phyloP scores from a whole-genome alignment of 1,139 yeast species.

The Scheffersomyces parashehatae region DNA sequence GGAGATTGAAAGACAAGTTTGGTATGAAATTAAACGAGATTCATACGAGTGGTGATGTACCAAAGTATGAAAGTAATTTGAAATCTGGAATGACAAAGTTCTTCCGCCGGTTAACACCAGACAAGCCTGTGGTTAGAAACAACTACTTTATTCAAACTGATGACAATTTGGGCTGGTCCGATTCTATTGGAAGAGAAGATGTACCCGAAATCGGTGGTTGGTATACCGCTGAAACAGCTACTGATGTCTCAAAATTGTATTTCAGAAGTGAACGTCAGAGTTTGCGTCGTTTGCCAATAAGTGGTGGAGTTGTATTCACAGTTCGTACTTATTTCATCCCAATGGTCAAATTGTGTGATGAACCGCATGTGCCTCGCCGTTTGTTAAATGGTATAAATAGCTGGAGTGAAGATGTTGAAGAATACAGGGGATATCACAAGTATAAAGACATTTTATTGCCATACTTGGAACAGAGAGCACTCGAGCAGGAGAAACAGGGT shows the following conservation, averaged over 20 bases:
- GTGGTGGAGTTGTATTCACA: constrained; percentile 62
- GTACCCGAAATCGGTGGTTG: constrained; percentile 52
- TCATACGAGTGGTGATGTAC: constrained; percentile 67
- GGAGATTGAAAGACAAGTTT: constrained; percentile 61
- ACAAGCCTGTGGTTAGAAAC: constrained; percentile 61
- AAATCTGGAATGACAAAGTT: constrained; percentile 66
- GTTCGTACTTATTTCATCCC: constrained; percentile 65
- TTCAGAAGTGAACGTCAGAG: constrained; percentile 72
- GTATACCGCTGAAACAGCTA: constrained; percentile 58
- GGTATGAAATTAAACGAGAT: constrained; percentile 55
- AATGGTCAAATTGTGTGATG: constrained; percentile 50
- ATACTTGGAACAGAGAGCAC: constrained; percentile 50
- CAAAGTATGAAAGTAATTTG: constrained; percentile 58
- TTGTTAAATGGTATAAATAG: constrained; percentile 56
- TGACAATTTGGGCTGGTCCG: constrained; percentile 63
- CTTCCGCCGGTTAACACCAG: constrained; percentile 55
- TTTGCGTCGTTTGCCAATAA: constrained; percentile 61
- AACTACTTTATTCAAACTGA: constrained; percentile 69
- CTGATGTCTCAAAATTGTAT: constrained; percentile 43
- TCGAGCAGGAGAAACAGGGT: constrained; percentile 53
- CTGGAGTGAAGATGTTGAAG: constrained; percentile 61
- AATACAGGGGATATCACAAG: constrained; percentile 57
- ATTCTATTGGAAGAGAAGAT: constrained; percentile 59
- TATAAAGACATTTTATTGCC: constrained; percentile 57
- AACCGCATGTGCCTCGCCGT: constrained; percentile 61